A percentile compares a stretch with the other conserved stretches of the same genome.
Conservation (phyloP, 148 eudicot genomes). For the Rhododendron griersonianum region DNA sequence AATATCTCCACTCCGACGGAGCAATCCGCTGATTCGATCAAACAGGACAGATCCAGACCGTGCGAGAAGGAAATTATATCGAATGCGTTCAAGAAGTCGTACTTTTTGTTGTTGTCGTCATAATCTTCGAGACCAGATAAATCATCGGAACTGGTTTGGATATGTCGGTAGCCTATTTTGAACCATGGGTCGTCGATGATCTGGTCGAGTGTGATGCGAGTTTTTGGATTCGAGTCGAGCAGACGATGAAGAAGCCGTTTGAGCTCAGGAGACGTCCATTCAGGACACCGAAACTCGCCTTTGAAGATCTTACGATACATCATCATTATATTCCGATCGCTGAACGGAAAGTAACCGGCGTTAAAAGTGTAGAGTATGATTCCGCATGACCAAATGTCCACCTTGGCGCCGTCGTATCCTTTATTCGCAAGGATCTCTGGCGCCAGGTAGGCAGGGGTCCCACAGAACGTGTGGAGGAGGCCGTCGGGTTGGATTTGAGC, state of each 20-base stretch:
- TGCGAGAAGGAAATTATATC: slow-evolving; percentile 64
- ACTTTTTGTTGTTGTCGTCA: neutral
- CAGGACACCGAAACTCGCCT: slow-evolving; percentile 64
- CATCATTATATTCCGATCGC: slow-evolving; percentile 31
- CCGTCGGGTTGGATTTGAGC: slow-evolving; percentile 42
- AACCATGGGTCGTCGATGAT: slow-evolving; percentile 64
- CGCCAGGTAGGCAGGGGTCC: slow-evolving; percentile 86
- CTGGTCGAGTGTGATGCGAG: slow-evolving; percentile 51
- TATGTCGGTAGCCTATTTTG: slow-evolving; percentile 36
- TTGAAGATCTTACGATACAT: slow-evolving; percentile 62
- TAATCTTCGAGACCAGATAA: slow-evolving; percentile 9
- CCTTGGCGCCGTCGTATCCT: slow-evolving; percentile 71
- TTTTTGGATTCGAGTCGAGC: slow-evolving; percentile 53
- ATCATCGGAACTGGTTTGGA: neutral
- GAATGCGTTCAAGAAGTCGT: slow-evolving; percentile 45
- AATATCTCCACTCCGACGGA: slow-evolving; percentile 34
- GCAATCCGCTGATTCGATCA: slow-evolving; percentile 26
- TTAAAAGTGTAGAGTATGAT: slow-evolving; percentile 48
- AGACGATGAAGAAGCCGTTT: slow-evolving; percentile 37
- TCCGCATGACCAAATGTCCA: slow-evolving; percentile 78
- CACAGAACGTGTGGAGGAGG: slow-evolving; percentile 59
- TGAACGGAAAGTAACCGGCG: slow-evolving; percentile 74
- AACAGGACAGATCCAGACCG: slow-evolving; percentile 50
- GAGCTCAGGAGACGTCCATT: slow-evolving; percentile 55
- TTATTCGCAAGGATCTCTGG: slow-evolving; percentile 65